Conservation (phyloP, 192 early-diverging fungal species). For the Coemansia interrupta region DNA sequence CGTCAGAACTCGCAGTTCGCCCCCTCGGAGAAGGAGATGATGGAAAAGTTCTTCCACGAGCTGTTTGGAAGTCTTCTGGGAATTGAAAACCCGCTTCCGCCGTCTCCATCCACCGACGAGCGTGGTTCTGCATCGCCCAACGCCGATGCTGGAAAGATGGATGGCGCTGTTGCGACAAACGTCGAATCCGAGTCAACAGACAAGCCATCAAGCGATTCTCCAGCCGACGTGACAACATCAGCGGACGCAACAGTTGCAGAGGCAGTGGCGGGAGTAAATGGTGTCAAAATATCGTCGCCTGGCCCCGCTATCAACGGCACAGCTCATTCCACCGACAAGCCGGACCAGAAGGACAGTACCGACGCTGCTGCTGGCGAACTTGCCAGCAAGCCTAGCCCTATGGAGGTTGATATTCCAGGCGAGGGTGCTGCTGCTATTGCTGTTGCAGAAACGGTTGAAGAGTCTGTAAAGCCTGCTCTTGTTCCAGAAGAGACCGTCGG, state of each 20-base stretch:
- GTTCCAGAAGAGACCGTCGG: not conserved
- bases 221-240: not conserved
- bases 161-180: not conserved
- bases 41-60: constrained; percentile 71
- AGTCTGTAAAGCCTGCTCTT: not conserved
- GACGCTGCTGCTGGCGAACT: constrained; percentile 2
- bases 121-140: constrained; percentile 5
- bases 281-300: not conserved
- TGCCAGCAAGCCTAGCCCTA: not conserved
- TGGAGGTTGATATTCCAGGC: constrained; percentile 3
- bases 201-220: not conserved
- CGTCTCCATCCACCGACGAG: not conserved
- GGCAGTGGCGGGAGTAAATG: too few relatives aligned
- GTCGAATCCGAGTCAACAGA: not conserved
- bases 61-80: constrained; percentile 60
- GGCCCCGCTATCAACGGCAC: constrained; percentile 12
- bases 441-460: not conserved
- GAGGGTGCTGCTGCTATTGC: not conserved
- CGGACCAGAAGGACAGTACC: constrained; percentile 1
- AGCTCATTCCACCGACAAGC: not conserved
- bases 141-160: constrained; percentile 1
- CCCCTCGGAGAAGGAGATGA: constrained; percentile 66
- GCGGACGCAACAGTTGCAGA: too few relatives aligned
- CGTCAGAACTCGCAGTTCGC: constrained; percentile 51
- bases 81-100: constrained; percentile 21